Evolutionary conservation across 768 basidiomycete genomes (phyloP).

Genomic region (Cyathus striatus): DNA sequence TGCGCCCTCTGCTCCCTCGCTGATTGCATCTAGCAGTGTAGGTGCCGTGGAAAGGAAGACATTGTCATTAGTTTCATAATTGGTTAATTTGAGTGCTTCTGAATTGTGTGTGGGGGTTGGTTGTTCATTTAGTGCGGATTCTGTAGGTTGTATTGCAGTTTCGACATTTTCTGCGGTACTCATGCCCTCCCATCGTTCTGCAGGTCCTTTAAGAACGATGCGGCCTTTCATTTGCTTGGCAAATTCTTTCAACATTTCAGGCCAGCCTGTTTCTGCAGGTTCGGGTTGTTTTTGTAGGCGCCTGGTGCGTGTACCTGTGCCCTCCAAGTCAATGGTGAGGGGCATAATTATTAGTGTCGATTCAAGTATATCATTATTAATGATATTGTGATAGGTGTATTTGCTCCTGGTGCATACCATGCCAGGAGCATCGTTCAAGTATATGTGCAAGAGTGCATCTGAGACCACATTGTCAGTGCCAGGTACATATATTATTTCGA

Average conservation of each 20-base stretch:
- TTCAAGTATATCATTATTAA: too few species aligned
- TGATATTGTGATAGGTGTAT: too few species aligned
- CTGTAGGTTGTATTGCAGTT: conserved; percentile 6
- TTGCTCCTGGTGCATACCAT: conserved; percentile 7
- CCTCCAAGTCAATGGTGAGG: not conserved
- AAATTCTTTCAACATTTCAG: too few species aligned
- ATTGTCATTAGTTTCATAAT: not conserved
- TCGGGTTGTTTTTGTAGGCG: not conserved
- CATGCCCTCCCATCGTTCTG: too few species aligned
- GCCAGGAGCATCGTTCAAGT: conserved; percentile 2
- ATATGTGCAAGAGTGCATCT: conserved; percentile 25
- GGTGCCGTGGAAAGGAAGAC: conserved; percentile 6
- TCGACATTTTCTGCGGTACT: too few species aligned
- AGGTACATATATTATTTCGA: too few species aligned
- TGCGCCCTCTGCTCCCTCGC: conserved; percentile 1
- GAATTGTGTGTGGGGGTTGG: not conserved
- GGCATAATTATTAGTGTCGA: too few species aligned
- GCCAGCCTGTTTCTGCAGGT: not conserved
- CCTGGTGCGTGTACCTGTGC: not conserved
- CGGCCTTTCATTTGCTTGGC: too few species aligned
- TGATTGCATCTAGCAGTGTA: conserved; percentile 7
- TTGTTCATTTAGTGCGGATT: not conserved
- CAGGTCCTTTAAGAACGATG: too few species aligned
- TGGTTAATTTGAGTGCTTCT: not conserved
- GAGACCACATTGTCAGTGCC: too few species aligned